phyloP scores from a whole-genome alignment of 257 asterid genomes.

The Gardenia jasminoides region DNA sequence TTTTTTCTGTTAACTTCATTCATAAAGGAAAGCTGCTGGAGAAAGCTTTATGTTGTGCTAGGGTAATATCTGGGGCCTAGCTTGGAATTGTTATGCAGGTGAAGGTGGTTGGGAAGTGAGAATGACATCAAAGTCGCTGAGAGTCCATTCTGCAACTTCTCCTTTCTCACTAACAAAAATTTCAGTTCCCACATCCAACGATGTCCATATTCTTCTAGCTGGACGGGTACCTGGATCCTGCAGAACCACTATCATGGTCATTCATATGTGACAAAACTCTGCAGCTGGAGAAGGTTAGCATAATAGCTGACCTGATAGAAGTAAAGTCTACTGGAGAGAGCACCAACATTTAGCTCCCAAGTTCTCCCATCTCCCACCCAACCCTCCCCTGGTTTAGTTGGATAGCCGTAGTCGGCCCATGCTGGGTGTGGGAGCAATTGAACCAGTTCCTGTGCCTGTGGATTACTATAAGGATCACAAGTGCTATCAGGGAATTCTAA shows the following conservation, averaged over 20 bases:
- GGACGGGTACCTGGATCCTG: slow-evolving; percentile 67
- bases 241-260: slow-evolving; percentile 19
- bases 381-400: slow-evolving; percentile 62
- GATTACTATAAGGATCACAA: slow-evolving; percentile 81
- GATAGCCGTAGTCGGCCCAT: slow-evolving; percentile 80
- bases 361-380: slow-evolving; percentile 72
- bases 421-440: slow-evolving; percentile 78
- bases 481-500: slow-evolving; percentile 43
- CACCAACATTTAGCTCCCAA: slow-evolving; percentile 75
- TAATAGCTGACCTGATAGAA: slow-evolving; percentile 33
- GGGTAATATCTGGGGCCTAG: neutral
- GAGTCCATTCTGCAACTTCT: slow-evolving; percentile 74
- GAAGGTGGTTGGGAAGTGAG: slow-evolving; percentile 31
- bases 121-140: slow-evolving; percentile 62
- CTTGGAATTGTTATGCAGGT: slow-evolving; percentile 1
- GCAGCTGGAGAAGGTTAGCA: slow-evolving; percentile 14
- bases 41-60: too few relatives aligned
- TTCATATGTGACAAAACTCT: neutral
- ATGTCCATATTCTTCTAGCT: slow-evolving; percentile 74
- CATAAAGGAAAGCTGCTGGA: too few relatives aligned
- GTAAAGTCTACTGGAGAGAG: slow-evolving; percentile 51
- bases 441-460: slow-evolving; percentile 81
- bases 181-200: slow-evolving; percentile 77
- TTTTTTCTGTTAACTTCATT: too few relatives aligned
- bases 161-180: slow-evolving; percentile 63